These are phyloP conservation scores for Capronia coronata DNA, from an alignment of 2,329 filamentous ascomycete genomes.

Conservation along the genomic window DNA sequence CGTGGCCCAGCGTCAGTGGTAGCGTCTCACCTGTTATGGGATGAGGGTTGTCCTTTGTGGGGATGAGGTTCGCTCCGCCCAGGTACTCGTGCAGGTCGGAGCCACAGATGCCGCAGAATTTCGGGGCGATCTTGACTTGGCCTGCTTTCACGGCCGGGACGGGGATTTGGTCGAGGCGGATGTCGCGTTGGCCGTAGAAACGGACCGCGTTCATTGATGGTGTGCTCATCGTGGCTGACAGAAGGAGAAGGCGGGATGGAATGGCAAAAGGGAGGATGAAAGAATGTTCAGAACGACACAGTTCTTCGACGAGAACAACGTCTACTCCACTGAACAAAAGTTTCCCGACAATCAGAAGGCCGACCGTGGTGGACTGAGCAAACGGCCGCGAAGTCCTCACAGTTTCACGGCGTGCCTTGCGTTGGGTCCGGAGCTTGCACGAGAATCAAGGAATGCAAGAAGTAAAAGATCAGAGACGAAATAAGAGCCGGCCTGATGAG, in stretches of 20 bases:
- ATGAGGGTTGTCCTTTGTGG: conserved; percentile 43
- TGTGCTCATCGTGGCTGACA: not conserved
- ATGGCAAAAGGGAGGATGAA: not conserved
- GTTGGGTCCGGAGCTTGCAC: too few relatives aligned
- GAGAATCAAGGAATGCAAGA: too few relatives aligned
- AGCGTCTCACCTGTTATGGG: conserved; percentile 49
- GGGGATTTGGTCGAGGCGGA: conserved; percentile 40
- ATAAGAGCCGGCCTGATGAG: too few relatives aligned
- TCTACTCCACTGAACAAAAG: too few relatives aligned
- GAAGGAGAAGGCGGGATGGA: not conserved
- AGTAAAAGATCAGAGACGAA: too few relatives aligned
- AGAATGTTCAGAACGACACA: too few relatives aligned
- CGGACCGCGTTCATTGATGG: conserved; percentile 41
- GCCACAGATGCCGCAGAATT: conserved; percentile 32
- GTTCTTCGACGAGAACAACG: too few relatives aligned
- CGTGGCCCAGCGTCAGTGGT: conserved; percentile 50
- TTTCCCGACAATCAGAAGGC: too few relatives aligned
- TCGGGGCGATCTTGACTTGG: conserved; percentile 36
- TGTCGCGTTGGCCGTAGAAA: conserved; percentile 41
- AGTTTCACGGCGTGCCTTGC: too few relatives aligned
- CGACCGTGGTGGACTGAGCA: too few relatives aligned
- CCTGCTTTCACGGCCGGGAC: conserved; percentile 37
- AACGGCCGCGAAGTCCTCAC: too few relatives aligned
- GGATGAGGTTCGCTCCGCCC: conserved; percentile 45
- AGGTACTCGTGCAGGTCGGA: conserved; percentile 44